Evolutionary conservation across 768 basidiomycete genomes (phyloP), one percentile per base, ranked within the genome.

Genomic region (Auriculariales sp.): DNA sequence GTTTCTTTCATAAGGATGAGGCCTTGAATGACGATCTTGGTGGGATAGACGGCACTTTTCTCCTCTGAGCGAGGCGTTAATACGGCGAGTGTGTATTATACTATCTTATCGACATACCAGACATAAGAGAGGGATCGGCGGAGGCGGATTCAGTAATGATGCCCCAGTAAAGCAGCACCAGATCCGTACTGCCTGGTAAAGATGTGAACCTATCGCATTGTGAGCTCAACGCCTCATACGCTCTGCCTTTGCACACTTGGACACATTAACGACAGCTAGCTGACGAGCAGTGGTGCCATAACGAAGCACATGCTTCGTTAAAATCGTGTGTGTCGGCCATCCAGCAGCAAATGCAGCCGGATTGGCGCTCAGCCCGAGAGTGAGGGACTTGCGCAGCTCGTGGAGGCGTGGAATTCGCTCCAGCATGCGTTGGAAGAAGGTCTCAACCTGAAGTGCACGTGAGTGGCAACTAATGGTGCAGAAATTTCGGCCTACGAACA

Each of bases 1-100:
- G 76, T 84, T 51, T 89, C 88, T 56, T 83, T 87, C 66, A 91
- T 90, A 7, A 91, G 65, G 4, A 84, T 81, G 79, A 91, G 81
- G 2, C 81, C 83, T 58, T 89, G 87, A 0, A 90, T 83, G 51
- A 91, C 68, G 57, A 85, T 79, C 10, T 81, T 77, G 22, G 84
- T 70, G n/a, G 89, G 88, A 59, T 80, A 89, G 2, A 80, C 61
- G 2, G 79, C 82, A 36, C 69, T 64, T 28, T 68, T 60, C 0
- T 78, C 74, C 60, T 90, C 85, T 89, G 51, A 14, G 30, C 17
- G 48, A 19, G 45, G 14, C 15, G 30, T 50, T 42, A 29, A 49
- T 15, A 27, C 17, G 14, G 28, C 22, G 46, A 2, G n/a, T 17
- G 33, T 19, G 44, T 10, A 17, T 30, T 29, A 36, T 31, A 7